A percentile compares a stretch with the other conserved stretches of the same genome.
These are phyloP conservation scores for Cryoendolithus antarcticus DNA, from an alignment of 2,329 filamentous ascomycete species.

Conservation along the genomic window DNA sequence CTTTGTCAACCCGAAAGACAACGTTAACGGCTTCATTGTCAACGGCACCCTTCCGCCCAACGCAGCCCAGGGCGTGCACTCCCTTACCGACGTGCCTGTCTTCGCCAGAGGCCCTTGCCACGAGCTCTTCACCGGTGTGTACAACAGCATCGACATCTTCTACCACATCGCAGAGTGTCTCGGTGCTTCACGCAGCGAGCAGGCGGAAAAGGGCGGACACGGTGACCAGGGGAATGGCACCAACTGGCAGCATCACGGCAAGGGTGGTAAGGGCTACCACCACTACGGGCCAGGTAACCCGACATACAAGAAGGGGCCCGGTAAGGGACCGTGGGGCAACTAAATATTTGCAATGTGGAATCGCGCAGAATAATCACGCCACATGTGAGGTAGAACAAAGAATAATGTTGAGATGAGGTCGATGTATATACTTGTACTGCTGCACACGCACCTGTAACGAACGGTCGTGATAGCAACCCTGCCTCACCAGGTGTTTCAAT, in stretches of 20 bases:
- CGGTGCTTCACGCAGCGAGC: conserved; percentile 32
- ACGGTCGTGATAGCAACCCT: no score
- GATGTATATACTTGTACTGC: no score
- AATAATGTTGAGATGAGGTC: no score
- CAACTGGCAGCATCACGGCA: conserved; percentile 2
- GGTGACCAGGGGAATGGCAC: conserved; percentile 6
- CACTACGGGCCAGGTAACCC: conserved; percentile 5
- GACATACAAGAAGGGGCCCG: conserved; percentile 4
- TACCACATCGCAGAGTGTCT: conserved; percentile 61
- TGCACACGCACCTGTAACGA: no score
- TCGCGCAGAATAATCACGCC: no score
- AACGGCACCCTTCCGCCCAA: conserved; percentile 60
- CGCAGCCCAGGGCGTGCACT: conserved; percentile 60
- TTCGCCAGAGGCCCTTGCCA: conserved; percentile 71
- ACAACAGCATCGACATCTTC: conserved; percentile 60
- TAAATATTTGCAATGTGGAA: no score
- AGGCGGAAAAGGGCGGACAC: conserved; percentile 6
- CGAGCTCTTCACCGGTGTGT: conserved; percentile 59
- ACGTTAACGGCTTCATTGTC: conserved; percentile 53
- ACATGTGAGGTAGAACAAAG: no score
- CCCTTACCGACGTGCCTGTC: conserved; percentile 64
- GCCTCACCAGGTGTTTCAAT: no score
- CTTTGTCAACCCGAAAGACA: conserved; percentile 58
- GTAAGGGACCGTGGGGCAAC: no score
- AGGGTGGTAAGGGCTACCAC: conserved; percentile 10